A percentile compares a stretch with the other conserved stretches of the same genome.
Evolutionary conservation across 352 stramenopile genomes (phyloP).

Genomic region (Globisporangium paddicum): DNA sequence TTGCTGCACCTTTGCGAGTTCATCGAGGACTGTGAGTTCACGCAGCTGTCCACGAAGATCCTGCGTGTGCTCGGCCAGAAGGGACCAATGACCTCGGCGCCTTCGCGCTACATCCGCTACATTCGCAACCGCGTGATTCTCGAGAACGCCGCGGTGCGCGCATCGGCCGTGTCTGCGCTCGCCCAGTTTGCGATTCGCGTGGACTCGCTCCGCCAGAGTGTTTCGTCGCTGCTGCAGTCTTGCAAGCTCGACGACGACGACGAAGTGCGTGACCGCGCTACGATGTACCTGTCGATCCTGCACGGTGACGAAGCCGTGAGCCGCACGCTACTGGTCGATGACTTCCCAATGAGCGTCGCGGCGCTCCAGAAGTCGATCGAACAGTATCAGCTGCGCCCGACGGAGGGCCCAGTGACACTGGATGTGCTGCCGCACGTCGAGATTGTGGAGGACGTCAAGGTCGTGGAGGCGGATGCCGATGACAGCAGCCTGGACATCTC

Average conservation of each 20-base stretch:
- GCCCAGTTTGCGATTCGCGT: constrained; percentile 95
- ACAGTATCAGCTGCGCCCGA: constrained; percentile 78
- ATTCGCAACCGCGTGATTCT: constrained; percentile 99
- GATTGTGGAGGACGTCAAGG: constrained; percentile 41
- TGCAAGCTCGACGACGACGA: constrained; percentile 97
- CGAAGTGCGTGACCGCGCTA: constrained; percentile 93
- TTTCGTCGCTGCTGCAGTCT: constrained; percentile 93
- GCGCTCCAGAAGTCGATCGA: constrained; percentile 85
- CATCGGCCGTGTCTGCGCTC: constrained; percentile 95
- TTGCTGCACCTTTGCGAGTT: constrained; percentile 99
- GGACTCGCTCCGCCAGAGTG: constrained; percentile 89
- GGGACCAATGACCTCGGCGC: constrained; percentile 91
- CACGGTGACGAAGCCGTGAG: constrained; percentile 53
- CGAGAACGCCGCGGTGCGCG: constrained; percentile 96
- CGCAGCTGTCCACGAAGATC: constrained; percentile 91
- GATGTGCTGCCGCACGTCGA: constrained; percentile 82
- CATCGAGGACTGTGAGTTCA: constrained; percentile 97
- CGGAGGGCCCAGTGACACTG: constrained; percentile 76
- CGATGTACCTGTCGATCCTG: constrained; percentile 82
- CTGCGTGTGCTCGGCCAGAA: constrained; percentile 95
- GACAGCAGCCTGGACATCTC: constrained; percentile 25
- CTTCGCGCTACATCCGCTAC: constrained; percentile 98
- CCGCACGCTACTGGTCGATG: constrained; percentile 54
- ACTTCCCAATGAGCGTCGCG: constrained; percentile 71
- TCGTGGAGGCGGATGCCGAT: constrained; percentile 25